A percentile compares a stretch with the other conserved stretches of the same genome.
These are phyloP conservation scores for Plantago ovata DNA, from an alignment of 257 asterid species.

Conservation along the genomic window DNA sequence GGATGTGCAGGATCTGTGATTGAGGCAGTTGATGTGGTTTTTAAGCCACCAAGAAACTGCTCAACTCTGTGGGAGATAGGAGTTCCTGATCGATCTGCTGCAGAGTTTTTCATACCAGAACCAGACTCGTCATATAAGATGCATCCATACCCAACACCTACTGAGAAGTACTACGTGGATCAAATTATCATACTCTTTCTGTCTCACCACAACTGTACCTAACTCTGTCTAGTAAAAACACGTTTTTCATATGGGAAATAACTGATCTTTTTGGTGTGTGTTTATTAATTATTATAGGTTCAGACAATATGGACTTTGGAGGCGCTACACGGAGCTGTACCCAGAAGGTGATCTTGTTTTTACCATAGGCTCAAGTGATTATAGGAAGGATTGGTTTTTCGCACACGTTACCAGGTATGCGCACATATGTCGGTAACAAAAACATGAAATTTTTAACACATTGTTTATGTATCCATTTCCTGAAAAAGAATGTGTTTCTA, in stretches of 20 bases:
- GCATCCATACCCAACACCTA: slow-evolving; percentile 16
- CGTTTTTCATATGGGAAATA: too few species aligned
- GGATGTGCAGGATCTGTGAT: slow-evolving; percentile 25
- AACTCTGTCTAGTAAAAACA: too few species aligned
- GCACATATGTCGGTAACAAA: not conserved
- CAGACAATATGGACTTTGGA: slow-evolving; percentile 65
- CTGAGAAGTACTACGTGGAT: slow-evolving; percentile 31
- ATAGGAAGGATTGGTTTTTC: slow-evolving; percentile 54
- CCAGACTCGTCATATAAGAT: slow-evolving; percentile 28
- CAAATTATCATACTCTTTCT: not conserved
- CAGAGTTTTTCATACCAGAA: slow-evolving; percentile 56
- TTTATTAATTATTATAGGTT: slow-evolving; percentile 26
- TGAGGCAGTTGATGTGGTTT: slow-evolving; percentile 27
- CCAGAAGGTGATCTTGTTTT: slow-evolving; percentile 41
- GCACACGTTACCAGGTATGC: slow-evolving; percentile 52
- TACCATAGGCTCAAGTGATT: slow-evolving; percentile 41
- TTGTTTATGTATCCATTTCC: too few species aligned
- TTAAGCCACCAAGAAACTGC: slow-evolving; percentile 51
- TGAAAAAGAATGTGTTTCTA: too few species aligned
- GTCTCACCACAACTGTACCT: not conserved
- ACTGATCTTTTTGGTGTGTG: not conserved
- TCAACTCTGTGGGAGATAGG: slow-evolving; percentile 81
- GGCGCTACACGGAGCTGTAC: slow-evolving; percentile 35
- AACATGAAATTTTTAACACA: too few species aligned
- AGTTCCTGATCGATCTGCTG: slow-evolving; percentile 57